phyloP scores from a whole-genome alignment of 192 early-diverging fungal species.

The Lobosporangium transversale region DNA sequence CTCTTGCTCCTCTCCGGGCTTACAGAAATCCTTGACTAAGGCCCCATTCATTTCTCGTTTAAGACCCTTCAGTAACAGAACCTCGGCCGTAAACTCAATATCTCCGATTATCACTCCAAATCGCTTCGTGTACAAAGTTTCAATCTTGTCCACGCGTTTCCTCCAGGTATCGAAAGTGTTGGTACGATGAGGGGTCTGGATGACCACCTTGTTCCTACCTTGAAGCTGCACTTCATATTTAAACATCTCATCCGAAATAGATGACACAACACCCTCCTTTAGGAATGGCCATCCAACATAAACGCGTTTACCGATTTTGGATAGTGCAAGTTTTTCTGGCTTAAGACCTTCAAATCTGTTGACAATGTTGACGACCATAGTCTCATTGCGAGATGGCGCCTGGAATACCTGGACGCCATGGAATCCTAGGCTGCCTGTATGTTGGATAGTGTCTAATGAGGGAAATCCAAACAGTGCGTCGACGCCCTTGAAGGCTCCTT shows the following conservation, averaged over 20 bases:
- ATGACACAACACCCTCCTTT: constrained; percentile 78
- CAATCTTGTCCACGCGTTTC: constrained; percentile 67
- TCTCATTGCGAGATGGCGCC: constrained; percentile 67
- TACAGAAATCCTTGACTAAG: constrained; percentile 76
- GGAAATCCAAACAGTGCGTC: constrained; percentile 88
- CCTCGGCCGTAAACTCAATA: constrained; percentile 68
- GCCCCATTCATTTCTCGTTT: constrained; percentile 73
- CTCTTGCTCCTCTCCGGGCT: constrained; percentile 50
- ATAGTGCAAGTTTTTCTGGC: constrained; percentile 66
- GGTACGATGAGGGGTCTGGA: constrained; percentile 54
- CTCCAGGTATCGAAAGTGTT: constrained; percentile 63
- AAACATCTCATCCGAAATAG: constrained; percentile 77
- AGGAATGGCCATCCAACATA: constrained; percentile 91
- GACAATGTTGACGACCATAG: constrained; percentile 70
- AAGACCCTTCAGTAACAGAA: constrained; percentile 70
- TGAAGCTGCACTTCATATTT: constrained; percentile 62
- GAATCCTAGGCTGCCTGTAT: constrained; percentile 72
- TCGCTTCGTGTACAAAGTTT: constrained; percentile 73
- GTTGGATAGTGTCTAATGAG: constrained; percentile 80
- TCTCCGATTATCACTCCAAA: constrained; percentile 77
- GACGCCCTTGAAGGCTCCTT: constrained; percentile 70
- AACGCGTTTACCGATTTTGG: constrained; percentile 67
- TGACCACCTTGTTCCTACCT: constrained; percentile 60
- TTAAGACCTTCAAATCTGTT: constrained; percentile 62
- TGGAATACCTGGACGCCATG: constrained; percentile 88